A percentile compares a stretch with the other conserved stretches of the same genome.
These are phyloP conservation scores for Tuber melanosporum DNA, from an alignment of 495 filamentous ascomycete genomes.

Conservation along the genomic window DNA sequence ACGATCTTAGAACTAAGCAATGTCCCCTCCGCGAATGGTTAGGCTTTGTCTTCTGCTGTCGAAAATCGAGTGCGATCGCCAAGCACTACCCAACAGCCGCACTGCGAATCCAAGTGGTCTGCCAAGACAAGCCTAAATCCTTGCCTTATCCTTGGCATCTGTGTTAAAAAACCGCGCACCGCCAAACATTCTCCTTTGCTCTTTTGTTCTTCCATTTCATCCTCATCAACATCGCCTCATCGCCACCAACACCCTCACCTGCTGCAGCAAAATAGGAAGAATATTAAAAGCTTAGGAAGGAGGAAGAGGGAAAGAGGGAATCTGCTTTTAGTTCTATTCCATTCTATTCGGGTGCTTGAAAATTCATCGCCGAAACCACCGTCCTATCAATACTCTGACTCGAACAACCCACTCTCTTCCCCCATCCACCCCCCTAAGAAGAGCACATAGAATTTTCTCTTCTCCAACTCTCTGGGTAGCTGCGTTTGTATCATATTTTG, in stretches of 20 bases:
- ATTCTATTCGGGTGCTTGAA: constrained; percentile 3
- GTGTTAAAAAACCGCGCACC: neutral
- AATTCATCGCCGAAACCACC: neutral
- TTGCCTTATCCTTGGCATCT: neutral
- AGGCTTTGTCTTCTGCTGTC: neutral
- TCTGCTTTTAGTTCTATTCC: constrained; percentile 2
- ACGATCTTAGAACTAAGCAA: neutral
- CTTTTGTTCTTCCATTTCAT: neutral
- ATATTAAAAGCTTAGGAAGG: neutral
- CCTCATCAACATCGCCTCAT: neutral
- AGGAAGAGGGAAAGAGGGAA: neutral
- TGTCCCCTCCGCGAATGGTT: neutral
- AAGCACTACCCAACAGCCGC: neutral
- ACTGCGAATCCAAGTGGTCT: neutral
- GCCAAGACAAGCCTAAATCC: neutral
- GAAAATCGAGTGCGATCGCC: constrained; percentile 5
- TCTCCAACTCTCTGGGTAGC: neutral
- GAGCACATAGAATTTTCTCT: constrained; percentile 3
- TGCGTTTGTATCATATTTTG: constrained; percentile 13
- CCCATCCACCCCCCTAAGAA: neutral
- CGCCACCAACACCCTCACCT: neutral
- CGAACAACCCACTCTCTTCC: constrained; percentile 2
- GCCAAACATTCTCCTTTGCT: constrained; percentile 3
- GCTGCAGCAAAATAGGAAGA: neutral
- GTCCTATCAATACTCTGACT: neutral